These are phyloP conservation scores for Parathielavia hyrcaniae DNA, from an alignment of 495 filamentous ascomycete species.

Conservation along the genomic window DNA sequence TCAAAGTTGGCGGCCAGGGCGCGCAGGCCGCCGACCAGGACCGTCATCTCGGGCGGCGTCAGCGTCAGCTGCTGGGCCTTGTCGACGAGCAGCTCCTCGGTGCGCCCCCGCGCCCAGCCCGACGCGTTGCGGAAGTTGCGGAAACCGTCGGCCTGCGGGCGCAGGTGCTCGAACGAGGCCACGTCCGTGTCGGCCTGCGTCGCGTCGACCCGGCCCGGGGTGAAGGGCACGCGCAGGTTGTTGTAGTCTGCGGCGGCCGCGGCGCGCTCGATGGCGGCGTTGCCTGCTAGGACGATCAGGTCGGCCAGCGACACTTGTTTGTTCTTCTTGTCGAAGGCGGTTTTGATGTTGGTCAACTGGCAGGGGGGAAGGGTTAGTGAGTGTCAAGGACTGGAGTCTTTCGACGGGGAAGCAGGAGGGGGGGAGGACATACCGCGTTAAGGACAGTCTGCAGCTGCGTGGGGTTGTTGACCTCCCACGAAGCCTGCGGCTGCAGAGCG, in stretches of 20 bases:
- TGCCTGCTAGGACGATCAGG: slow-evolving; percentile 62
- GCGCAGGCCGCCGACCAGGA: slow-evolving; percentile 61
- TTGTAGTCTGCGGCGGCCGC: too few species aligned
- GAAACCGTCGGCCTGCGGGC: slow-evolving; percentile 62
- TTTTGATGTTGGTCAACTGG: slow-evolving; percentile 56
- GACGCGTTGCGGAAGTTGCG: slow-evolving; percentile 68
- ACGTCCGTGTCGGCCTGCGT: slow-evolving; percentile 59
- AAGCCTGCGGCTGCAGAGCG: slow-evolving; percentile 59
- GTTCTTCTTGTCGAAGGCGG: slow-evolving; percentile 54
- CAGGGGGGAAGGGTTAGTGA: too few species aligned
- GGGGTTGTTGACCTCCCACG: slow-evolving; percentile 65
- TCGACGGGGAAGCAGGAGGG: too few species aligned
- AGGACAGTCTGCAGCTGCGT: slow-evolving; percentile 52
- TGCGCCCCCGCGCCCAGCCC: slow-evolving; percentile 49
- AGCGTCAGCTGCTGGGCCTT: slow-evolving; percentile 60
- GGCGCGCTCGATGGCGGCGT: slow-evolving; percentile 65
- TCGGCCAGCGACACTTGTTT: slow-evolving; percentile 61
- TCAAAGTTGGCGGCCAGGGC: slow-evolving; percentile 60
- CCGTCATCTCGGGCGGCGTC: slow-evolving; percentile 60
- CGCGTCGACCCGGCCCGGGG: slow-evolving; percentile 45
- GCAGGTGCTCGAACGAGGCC: slow-evolving; percentile 54
- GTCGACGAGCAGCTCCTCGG: slow-evolving; percentile 63
- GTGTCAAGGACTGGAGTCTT: too few species aligned
- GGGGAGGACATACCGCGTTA: slow-evolving; percentile 19
- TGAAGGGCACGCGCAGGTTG: slow-evolving; percentile 44